Conservation (phyloP, 208 protist species). For the Naegleria gruberi region DNA sequence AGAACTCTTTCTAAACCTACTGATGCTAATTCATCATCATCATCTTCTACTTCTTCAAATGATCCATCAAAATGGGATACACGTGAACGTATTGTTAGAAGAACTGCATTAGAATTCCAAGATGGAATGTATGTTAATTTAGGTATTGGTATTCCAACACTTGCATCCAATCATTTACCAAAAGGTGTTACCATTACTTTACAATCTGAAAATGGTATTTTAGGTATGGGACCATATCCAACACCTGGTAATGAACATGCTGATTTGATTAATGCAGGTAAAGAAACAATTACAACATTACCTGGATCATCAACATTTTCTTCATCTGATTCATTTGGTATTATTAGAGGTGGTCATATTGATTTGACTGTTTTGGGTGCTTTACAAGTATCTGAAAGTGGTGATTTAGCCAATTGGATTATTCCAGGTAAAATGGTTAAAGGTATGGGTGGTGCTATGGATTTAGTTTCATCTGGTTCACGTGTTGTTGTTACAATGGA, state of each 20-base stretch:
- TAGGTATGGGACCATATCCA: slow-evolving; percentile 85
- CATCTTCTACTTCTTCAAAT: not conserved
- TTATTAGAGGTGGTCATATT: slow-evolving; percentile 92
- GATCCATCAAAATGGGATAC: slow-evolving; percentile 9
- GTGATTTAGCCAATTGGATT: slow-evolving; percentile 94
- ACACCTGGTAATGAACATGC: slow-evolving; percentile 64
- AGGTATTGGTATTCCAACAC: slow-evolving; percentile 91
- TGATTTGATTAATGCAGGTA: slow-evolving; percentile 92
- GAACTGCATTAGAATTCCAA: slow-evolving; percentile 84
- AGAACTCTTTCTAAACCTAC: slow-evolving; percentile 39
- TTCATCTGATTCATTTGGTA: slow-evolving; percentile 81
- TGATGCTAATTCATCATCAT: slow-evolving; percentile 25
- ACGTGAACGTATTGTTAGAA: slow-evolving; percentile 73
- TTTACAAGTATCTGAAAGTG: slow-evolving; percentile 78
- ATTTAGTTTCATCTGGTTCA: slow-evolving; percentile 74
- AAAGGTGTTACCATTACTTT: slow-evolving; percentile 68
- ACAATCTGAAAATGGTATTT: slow-evolving; percentile 79
- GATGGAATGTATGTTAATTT: slow-evolving; percentile 92
- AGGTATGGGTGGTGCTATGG: slow-evolving; percentile 92
- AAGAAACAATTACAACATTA: slow-evolving; percentile 89
- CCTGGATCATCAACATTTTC: slow-evolving; percentile 83
- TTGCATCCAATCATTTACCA: slow-evolving; percentile 78
- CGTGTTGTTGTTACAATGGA: slow-evolving; percentile 92
- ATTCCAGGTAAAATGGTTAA: slow-evolving; percentile 95
- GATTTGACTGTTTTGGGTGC: slow-evolving; percentile 91